Evolutionary conservation across 352 stramenopile species (phyloP), one percentile per base, ranked within the genome.

Genomic region (Phytophthora sojae): DNA sequence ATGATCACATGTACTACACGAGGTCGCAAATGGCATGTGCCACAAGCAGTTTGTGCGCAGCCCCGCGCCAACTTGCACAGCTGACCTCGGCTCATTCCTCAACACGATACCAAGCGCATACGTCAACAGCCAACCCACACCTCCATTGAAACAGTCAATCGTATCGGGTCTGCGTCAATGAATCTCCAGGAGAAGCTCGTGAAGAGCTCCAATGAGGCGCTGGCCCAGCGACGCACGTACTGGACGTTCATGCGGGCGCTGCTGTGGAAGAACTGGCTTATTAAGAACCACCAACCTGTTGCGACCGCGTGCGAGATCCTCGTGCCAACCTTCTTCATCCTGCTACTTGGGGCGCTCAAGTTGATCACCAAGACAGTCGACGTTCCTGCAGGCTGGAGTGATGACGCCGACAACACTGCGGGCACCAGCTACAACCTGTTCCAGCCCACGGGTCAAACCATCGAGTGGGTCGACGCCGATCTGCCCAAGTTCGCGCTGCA

Each of bases 181-280:
- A 52, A 15, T 66, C 59, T 66, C 14, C 47, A 59, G 21, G 59
- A 66, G 47, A 59, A 66, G 8, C 59, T 30, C 23, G 59, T 65
- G 58, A 57, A 25, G 15, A n/a, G 5, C 1, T 32, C 47, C 15
- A 58, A 19, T 15, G 19, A 62, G 3, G 29, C 62, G 2, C 35
- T 73, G 15, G 29, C 67, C 14, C 3, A 39, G 21, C 60, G 30
- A 3, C 64, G 64, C 21, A 64, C 63, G 12, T 53, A 64, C 2
- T 72, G 61, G 69, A 64, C 44, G 12, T 80, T 71, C 62, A 62
- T 81, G 30, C 63, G 67, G 26, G 75, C 80, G 44, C 49, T 93
- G 32, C 64, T 91, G 30, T 86, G 80, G 76, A 93, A 93, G 67
- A 91, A 93, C 74, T 82, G 68, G 72, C 49, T 86, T 26, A 69